A percentile compares a stretch with the other conserved stretches of the same genome.
These are phyloP conservation scores for Brettanomyces anomalus DNA, from an alignment of 805 yeast genomes.

Conservation along the genomic window DNA sequence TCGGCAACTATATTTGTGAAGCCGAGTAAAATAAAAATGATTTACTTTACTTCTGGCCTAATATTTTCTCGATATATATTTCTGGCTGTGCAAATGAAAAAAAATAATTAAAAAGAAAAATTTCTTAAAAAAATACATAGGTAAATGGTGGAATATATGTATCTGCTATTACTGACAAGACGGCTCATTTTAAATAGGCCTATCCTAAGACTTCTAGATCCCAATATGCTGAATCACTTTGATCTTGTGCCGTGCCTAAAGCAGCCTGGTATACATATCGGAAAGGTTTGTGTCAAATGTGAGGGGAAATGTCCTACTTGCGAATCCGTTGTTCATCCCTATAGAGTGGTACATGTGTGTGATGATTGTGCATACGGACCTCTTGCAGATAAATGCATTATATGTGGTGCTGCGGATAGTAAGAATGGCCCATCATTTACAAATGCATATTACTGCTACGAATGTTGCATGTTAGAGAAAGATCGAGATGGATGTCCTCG, in stretches of 20 bases:
- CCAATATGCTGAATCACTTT: constrained; percentile 49
- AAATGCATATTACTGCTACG: constrained; percentile 77
- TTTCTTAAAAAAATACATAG: no score
- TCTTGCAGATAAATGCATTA: constrained; percentile 55
- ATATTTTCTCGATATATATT: no score
- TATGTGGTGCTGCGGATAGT: constrained; percentile 44
- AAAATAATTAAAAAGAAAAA: no score
- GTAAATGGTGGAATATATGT: no score
- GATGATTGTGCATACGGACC: constrained; percentile 80
- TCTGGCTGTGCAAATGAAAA: no score
- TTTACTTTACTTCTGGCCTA: no score
- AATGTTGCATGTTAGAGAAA: constrained; percentile 71
- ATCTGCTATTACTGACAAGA: no score
- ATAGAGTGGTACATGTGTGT: constrained; percentile 60
- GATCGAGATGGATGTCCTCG: constrained; percentile 92
- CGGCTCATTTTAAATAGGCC: no score
- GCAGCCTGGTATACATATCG: constrained; percentile 69
- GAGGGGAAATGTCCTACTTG: constrained; percentile 91
- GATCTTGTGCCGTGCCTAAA: constrained; percentile 79
- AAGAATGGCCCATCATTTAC: constrained; percentile 38
- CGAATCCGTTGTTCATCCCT: constrained; percentile 74
- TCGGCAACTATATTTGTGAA: no score
- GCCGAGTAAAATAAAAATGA: no score
- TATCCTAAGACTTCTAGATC: no score
- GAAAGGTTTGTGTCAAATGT: constrained; percentile 72